Evolutionary conservation across 2,329 filamentous ascomycete genomes (phyloP).

Genomic region (Penicillium sumatraense): DNA sequence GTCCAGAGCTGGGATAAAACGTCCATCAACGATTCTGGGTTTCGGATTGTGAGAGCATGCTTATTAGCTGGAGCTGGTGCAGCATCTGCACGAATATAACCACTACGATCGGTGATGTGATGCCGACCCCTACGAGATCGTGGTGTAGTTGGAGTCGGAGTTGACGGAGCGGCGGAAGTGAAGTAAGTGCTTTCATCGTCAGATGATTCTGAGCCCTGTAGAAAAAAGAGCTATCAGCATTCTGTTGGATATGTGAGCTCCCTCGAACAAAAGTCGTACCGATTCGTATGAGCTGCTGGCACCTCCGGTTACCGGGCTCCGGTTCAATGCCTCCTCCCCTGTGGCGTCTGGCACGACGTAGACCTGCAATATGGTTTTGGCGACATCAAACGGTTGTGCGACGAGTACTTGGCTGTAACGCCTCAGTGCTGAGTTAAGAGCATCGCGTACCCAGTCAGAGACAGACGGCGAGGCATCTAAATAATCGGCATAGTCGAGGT

Average conservation of each 20-base stretch:
- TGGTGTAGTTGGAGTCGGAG: constrained; percentile 47
- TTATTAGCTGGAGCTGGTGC: constrained; percentile 42
- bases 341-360: constrained; percentile 54
- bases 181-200: constrained; percentile 88
- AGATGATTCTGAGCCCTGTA: constrained; percentile 50
- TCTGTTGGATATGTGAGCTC: neutral
- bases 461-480: constrained; percentile 77
- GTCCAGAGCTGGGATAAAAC: constrained; percentile 87
- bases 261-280: constrained; percentile 25
- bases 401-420: constrained; percentile 89
- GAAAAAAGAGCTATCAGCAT: constrained; percentile 12
- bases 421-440: constrained; percentile 85
- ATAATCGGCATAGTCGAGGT: constrained; percentile 91
- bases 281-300: constrained; percentile 39
- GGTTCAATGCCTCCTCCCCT: constrained; percentile 36
- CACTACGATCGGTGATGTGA: constrained; percentile 52
- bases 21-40: constrained; percentile 80
- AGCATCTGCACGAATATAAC: constrained; percentile 46
- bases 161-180: constrained; percentile 61
- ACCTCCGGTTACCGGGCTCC: constrained; percentile 28
- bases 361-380: constrained; percentile 89
- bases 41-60: constrained; percentile 72
- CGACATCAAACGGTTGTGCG: constrained; percentile 95
- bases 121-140: constrained; percentile 43
- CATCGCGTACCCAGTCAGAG: constrained; percentile 73